Evolutionary conservation across 805 yeast species (phyloP).

Genomic region (Saturnispora besseyi): DNA sequence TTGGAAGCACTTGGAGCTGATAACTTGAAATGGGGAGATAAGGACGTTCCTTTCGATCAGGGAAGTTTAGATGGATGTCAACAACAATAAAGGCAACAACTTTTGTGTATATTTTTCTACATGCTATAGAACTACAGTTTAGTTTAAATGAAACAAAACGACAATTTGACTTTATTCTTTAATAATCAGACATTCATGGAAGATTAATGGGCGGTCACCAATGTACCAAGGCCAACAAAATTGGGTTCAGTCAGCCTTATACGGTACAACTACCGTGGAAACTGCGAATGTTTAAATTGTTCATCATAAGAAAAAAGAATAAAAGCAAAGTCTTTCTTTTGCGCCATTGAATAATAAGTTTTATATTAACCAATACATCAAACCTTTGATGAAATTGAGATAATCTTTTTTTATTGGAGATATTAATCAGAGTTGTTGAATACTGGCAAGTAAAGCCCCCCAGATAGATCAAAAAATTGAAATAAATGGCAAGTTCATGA

Average conservation of each 20-base stretch:
- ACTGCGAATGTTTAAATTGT: constrained; percentile 84
- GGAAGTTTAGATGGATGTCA: constrained; percentile 50
- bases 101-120: neutral
- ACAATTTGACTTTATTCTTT: neutral
- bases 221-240: constrained; percentile 43
- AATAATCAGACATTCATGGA: constrained; percentile 86
- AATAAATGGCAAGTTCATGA: constrained; percentile 22
- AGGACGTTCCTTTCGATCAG: constrained; percentile 46
- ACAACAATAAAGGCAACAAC: constrained; percentile 22
- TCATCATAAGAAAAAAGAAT: constrained; percentile 47
- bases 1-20: constrained; percentile 36
- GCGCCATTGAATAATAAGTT: neutral
- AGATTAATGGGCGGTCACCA: constrained; percentile 84
- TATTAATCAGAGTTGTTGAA: constrained; percentile 46
- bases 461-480: constrained; percentile 25
- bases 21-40: constrained; percentile 27
- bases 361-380: neutral
- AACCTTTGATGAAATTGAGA: neutral
- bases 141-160: too few relatives aligned
- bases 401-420: neutral
- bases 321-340: neutral
- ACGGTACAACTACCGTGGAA: constrained; percentile 86
- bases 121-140: neutral
- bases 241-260: constrained; percentile 53
- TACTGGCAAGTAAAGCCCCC: constrained; percentile 83